These are phyloP conservation scores for Zymoseptoria pseudotritici DNA, from an alignment of 2,329 filamentous ascomycete species.

Conservation along the genomic window DNA sequence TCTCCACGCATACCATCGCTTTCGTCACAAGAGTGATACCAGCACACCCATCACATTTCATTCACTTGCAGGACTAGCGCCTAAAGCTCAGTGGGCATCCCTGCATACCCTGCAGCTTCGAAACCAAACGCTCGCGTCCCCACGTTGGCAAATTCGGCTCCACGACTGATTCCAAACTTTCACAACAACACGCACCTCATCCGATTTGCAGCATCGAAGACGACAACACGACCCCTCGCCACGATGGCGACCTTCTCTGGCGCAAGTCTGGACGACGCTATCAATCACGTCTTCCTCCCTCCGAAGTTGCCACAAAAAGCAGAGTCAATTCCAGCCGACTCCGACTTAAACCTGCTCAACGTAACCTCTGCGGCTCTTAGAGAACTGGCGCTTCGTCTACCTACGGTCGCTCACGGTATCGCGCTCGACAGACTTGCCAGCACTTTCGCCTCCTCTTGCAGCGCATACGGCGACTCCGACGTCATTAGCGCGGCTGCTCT, in stretches of 20 bases:
- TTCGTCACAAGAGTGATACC: too few relatives aligned
- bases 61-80: too few relatives aligned
- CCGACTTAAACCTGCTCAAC: background rate
- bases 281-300: background rate
- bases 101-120: too few relatives aligned
- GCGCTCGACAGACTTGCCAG: background rate
- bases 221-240: background rate
- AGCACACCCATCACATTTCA: too few relatives aligned
- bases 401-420: background rate
- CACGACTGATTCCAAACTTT: background rate
- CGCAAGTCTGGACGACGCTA: background rate
- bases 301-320: constrained; percentile 28
- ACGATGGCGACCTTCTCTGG: background rate
- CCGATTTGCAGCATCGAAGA: background rate
- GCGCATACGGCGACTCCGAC: background rate
- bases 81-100: too few relatives aligned
- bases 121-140: too few relatives aligned
- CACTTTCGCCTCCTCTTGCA: background rate
- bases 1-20: too few relatives aligned
- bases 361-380: background rate
- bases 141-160: too few relatives aligned
- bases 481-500: background rate
- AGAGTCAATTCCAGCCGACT: background rate
- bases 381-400: background rate
- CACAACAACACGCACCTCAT: background rate